A percentile compares a stretch with the other conserved stretches of the same genome.
phyloP scores from a whole-genome alignment of 2,329 filamentous ascomycete genomes.

The Ambrosiella cleistominuta region DNA sequence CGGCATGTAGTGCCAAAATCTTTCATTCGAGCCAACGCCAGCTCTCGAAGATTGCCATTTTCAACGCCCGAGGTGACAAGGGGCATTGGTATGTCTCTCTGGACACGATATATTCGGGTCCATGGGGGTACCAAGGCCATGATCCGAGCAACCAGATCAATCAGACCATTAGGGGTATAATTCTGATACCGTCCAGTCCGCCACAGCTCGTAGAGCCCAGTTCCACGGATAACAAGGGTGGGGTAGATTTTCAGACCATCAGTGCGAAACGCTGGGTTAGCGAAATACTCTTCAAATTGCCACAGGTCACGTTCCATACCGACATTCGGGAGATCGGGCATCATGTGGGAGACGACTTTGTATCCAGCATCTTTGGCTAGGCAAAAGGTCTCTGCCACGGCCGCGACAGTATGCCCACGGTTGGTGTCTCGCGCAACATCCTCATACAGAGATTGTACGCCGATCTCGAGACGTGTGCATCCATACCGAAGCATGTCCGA shows the following conservation, averaged over 20 bases:
- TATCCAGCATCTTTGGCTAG: conserved; percentile 96
- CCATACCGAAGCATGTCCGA: conserved; percentile 96
- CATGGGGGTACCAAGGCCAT: conserved; percentile 86
- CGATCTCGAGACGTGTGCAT: conserved; percentile 84
- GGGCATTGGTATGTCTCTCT: conserved; percentile 98
- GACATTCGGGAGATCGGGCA: conserved; percentile 95
- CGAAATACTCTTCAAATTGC: conserved; percentile 95
- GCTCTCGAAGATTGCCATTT: conserved; percentile 86
- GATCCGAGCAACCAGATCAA: conserved; percentile 93
- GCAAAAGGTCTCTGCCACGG: conserved; percentile 91
- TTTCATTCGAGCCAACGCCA: conserved; percentile 94
- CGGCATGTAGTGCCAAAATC: conserved; percentile 95
- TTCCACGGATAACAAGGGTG: conserved; percentile 89
- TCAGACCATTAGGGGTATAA: conserved; percentile 91
- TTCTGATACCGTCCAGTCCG: conserved; percentile 94
- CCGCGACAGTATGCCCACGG: conserved; percentile 83
- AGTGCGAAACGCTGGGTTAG: conserved; percentile 87
- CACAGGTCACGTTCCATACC: conserved; percentile 96
- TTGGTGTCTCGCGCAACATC: conserved; percentile 98
- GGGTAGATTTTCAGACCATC: conserved; percentile 97
- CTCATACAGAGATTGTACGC: conserved; percentile 92
- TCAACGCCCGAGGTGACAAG: conserved; percentile 96
- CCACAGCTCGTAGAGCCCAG: conserved; percentile 93
- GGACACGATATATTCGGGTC: conserved; percentile 96
- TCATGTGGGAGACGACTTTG: conserved; percentile 99